Base-by-base conservation (phyloP, 306 rosid species). In the Prunus mongolica region DNA sequence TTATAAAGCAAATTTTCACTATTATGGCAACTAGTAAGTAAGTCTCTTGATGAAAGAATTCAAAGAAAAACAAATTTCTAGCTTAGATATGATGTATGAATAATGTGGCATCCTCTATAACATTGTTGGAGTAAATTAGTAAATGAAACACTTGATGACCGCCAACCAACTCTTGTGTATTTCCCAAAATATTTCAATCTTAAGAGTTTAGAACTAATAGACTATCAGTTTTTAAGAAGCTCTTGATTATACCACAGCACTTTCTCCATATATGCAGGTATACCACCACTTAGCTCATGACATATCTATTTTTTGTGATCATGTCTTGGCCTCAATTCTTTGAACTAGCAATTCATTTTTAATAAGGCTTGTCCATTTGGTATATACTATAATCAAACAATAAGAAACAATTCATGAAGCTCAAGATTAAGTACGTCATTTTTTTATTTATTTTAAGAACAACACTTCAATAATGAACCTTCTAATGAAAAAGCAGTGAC, bases 181-280 rank as follows among this genome's bases (percentile, higher is more conserved):
- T 41, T 66, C 20, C 30, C 30, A 18, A 76, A 6, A 76, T 45
- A 41, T 5, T 19, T 58, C 57, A 38, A 3, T 67, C 27, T 52
- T 32, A 20, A 28, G n/a, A 70, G 22, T 62, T 2, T 15, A 34
- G 7, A n/a, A 47, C 57, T 51, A 51, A 63, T 44, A 10, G 46
- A 69, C 41, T 3, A 63, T 54, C n/a, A 25, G 50, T 14, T 16
- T 25, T 55, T 47, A 2, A 28, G 49, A 47, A 64, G 12, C 22
- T 52, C 71, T 22, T 60, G 71, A 55, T 57, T 24, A 8, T 46
- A 11, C 38, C 41, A 56, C 76, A 38, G 15, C 15, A 46, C 3
- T 69, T 69, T 69, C 58, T 74, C 51, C 65, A 28, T 12, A 47
- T 32, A 46, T 49, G 78, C 71, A 51, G 25, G 22, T 27, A 8